Evolutionary conservation across 306 rosid species (phyloP).

Genomic region (Alnus rubra): DNA sequence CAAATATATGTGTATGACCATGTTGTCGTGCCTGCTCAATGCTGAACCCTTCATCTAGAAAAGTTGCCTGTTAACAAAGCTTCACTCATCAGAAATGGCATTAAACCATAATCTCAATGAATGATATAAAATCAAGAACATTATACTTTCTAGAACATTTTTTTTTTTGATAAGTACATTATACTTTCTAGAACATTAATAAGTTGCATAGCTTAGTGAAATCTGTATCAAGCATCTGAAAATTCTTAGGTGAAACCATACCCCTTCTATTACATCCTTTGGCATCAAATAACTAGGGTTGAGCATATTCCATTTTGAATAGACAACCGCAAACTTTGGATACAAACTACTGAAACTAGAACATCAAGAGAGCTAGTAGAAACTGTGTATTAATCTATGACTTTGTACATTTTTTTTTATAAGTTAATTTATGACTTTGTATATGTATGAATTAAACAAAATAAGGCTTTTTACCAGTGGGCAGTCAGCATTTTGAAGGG

Average conservation of each 20-base stretch:
- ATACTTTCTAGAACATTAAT: neutral
- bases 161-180: neutral
- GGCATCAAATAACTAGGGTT: too few species aligned
- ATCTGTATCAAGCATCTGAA: too few species aligned
- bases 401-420: too few species aligned
- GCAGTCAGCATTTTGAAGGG: neutral
- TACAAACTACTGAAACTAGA: neutral
- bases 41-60: slow-evolving; percentile 79
- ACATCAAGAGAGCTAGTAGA: neutral
- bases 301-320: neutral
- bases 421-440: neutral
- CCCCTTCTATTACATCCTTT: too few species aligned
- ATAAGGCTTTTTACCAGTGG: neutral
- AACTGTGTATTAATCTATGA: neutral
- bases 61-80: slow-evolving; percentile 68
- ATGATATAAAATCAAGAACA: neutral
- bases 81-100: slow-evolving; percentile 26
- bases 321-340: neutral
- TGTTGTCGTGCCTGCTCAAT: slow-evolving; percentile 78
- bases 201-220: neutral
- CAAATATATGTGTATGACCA: slow-evolving; percentile 85
- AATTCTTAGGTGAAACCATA: too few species aligned
- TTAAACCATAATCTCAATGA: slow-evolving; percentile 3
- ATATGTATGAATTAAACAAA: neutral
- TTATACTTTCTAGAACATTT: neutral